Evolutionary conservation across 805 yeast species (phyloP).

Genomic region (Yarrowia deformans): DNA sequence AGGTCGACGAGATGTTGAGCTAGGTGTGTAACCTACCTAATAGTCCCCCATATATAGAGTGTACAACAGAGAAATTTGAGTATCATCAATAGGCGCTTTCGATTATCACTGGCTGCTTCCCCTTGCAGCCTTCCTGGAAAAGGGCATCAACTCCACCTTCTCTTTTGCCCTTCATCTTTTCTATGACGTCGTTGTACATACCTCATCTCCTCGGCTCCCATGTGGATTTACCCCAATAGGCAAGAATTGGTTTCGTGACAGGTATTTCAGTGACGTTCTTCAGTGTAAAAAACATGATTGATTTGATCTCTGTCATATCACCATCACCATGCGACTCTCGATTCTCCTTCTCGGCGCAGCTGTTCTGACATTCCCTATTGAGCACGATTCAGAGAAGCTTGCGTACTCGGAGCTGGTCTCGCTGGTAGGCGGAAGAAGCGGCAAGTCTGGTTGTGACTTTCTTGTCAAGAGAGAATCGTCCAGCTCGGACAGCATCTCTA

Average conservation of each 20-base stretch:
- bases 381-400: neutral
- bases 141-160: too few species aligned
- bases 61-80: constrained; percentile 10
- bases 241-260: constrained; percentile 1
- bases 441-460: too few species aligned
- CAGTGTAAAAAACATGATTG: neutral
- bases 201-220: neutral
- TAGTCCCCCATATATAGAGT: constrained; percentile 6
- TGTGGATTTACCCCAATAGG: neutral
- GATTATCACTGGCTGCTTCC: too few species aligned
- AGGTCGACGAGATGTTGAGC: constrained; percentile 70
- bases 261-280: neutral
- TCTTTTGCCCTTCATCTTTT: neutral
- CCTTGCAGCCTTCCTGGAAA: too few species aligned
- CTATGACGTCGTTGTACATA: neutral
- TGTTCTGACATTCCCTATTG: neutral
- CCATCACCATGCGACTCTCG: neutral
- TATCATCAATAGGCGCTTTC: neutral
- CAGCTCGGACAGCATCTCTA: neutral
- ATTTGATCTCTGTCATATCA: neutral
- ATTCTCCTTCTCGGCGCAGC: neutral
- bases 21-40: neutral
- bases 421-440: neutral
- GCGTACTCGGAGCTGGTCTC: constrained; percentile 1
- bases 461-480: neutral